Base-by-base conservation (phyloP, 1,284 basidiomycete genomes). In the Naganishia liquefaciens region DNA sequence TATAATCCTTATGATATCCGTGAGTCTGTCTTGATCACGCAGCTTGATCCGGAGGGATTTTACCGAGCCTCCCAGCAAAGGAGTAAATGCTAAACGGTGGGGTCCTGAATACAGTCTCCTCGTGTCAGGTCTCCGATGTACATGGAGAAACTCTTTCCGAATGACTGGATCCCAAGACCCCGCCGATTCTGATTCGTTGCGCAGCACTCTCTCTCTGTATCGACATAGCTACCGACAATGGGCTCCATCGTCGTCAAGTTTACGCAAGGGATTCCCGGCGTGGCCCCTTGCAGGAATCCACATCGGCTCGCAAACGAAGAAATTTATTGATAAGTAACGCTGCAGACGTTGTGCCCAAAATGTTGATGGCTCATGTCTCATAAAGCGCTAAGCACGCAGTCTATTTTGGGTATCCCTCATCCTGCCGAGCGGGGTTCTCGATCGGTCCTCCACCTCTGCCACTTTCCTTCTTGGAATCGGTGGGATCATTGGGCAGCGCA, bases 301-400 rank as follows among this genome's bases (percentile, higher is more conserved):
- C 53, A 54, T 54, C 39, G 53, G 54, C 42, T 30, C 42, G 54
- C 42, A 57, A 46, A 57, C 54, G 42, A 57, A 57, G 28, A 43
- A 27, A 25, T 23, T 17, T 11, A 21, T 21, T n/a, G 33, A 42
- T 28, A 44, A 57, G 30, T n/a, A 44, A n/a, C 27, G 21, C 40
- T 27, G 42, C 43, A 6, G 21, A 42, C 33, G 21, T n/a, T 46
- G 28, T n/a, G 25, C 28, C 19, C 42, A 46, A 27, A 21, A 27
- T 43, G 13, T 15, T 25, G 25, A 23, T 44, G n/a, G 25, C 27
- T 25, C 28, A n/a, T 25, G 27, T n/a, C 23, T 40, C 37, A 53
- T 25, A 15, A 30, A 43, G 17, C 33, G 28, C 54, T 44, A 27
- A 57, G 3, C 2, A 44, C 11, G 21, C 13, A 43, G 25, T 42